Evolutionary conservation across 106 monocot genomes (phyloP), one percentile per base, ranked within the genome.

Genomic region (Chionographis japonica): DNA sequence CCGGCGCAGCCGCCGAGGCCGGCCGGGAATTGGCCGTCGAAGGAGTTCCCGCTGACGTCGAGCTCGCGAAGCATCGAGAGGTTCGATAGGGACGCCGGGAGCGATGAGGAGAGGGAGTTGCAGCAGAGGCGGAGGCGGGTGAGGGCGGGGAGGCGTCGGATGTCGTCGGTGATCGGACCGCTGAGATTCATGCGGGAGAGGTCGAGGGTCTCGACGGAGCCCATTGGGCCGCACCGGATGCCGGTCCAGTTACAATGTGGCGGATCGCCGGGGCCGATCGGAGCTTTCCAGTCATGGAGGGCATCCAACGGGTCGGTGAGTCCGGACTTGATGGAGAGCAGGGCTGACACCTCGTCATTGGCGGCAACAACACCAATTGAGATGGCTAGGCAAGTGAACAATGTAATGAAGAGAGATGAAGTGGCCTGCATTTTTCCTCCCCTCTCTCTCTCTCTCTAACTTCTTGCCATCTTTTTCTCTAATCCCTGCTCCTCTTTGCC

Each of bases 191-290:
- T 46, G 60, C 56, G 57, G 11, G 90, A 82, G 61, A 94, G 77
- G 66, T 85, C 73, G 67, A 94, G 67, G 40, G 78, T 58, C 51
- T 76, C 74, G 57, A 94, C 94, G 6, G 63, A 38, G 65, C 87
- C 85, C 2, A 17, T 42, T 0, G 65, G 49, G 61, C 76, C 72
- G 71, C 94, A 94, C 19, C 50, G 60, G 13, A 94, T 71, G 40
- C 90, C 94, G 4, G 84, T 87, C 85, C 90, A 94, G 60, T 85
- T 85, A 70, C 94, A 94, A 55, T 90, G 86, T 46, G 46, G 46
- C 9, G 46, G 0, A 12, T 57, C 50, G 59, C 55, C 11, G 15
- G 18, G 60, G 16, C 16, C 12, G 3, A 20, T 67, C 38, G 70
- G 52, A 7, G 69, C n/a, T 4, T 27, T 77, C 93, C 93, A 94